A percentile compares a stretch with the other conserved stretches of the same genome.
These are phyloP conservation scores for Raphidocelis subcapitata DNA, from an alignment of 139 green algal species.

Conservation along the genomic window DNA sequence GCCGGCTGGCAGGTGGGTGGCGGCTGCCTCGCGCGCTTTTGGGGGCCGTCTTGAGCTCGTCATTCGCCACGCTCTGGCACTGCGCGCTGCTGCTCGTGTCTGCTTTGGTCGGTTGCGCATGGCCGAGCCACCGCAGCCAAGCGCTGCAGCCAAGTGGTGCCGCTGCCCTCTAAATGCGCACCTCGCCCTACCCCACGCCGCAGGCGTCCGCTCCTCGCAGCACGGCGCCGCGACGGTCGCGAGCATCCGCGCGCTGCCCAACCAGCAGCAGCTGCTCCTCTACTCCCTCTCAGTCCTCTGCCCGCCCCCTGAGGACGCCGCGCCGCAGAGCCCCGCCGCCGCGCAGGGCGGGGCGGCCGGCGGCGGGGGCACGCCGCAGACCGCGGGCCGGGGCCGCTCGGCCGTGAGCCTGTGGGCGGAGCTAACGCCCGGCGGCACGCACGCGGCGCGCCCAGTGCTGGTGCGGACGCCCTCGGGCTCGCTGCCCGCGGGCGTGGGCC, in stretches of 20 bases:
- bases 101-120: no score
- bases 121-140: no score
- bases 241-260: conserved; percentile 24
- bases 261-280: conserved; percentile 34
- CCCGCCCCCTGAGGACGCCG: neutral
- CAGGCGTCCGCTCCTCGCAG: conserved; percentile 8
- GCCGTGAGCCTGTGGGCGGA: neutral
- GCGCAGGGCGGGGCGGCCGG: neutral
- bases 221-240: conserved; percentile 10
- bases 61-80: no score
- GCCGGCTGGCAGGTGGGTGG: neutral
- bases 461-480: neutral
- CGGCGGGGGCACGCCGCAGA: neutral
- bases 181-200: no score
- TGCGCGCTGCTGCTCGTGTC: no score
- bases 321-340: no score
- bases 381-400: neutral
- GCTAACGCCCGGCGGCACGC: conserved; percentile 5
- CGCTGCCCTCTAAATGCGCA: no score
- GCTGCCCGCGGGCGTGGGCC: neutral
- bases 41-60: no score
- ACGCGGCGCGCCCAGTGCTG: neutral
- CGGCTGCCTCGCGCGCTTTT: no score
- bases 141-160: no score
- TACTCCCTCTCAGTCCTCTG: conserved; percentile 27